phyloP scores from a whole-genome alignment of 192 early-diverging fungal species.

The Diversispora eburnea region DNA sequence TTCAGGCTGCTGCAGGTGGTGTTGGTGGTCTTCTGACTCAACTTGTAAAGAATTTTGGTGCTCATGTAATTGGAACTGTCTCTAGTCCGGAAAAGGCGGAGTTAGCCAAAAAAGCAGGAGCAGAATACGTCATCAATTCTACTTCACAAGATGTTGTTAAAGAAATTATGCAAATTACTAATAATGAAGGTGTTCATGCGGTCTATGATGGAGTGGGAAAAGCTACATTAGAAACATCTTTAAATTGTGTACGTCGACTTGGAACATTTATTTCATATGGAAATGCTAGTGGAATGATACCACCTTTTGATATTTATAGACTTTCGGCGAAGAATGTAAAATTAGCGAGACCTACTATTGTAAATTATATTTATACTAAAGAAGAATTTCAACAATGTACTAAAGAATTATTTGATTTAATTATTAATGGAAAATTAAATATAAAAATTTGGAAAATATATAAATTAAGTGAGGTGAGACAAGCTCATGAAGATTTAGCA shows the following conservation, averaged over 20 bases:
- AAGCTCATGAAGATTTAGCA: slow-evolving; percentile 79
- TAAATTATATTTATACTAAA: slow-evolving; percentile 61
- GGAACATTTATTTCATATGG: slow-evolving; percentile 85
- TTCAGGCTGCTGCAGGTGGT: slow-evolving; percentile 90
- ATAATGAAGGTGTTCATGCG: slow-evolving; percentile 69
- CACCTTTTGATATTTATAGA: slow-evolving; percentile 52
- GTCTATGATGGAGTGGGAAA: slow-evolving; percentile 94
- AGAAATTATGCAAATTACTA: slow-evolving; percentile 70
- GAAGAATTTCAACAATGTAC: slow-evolving; percentile 66
- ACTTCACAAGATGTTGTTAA: slow-evolving; percentile 52
- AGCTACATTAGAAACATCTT: slow-evolving; percentile 71
- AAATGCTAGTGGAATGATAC: slow-evolving; percentile 79
- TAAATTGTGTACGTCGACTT: slow-evolving; percentile 58
- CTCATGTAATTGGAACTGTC: slow-evolving; percentile 83
- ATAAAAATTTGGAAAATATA: slow-evolving; percentile 74
- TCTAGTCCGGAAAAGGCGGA: slow-evolving; percentile 69
- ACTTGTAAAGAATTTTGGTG: slow-evolving; percentile 70
- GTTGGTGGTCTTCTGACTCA: slow-evolving; percentile 80
- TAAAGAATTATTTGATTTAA: slow-evolving; percentile 57
- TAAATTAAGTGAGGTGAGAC: slow-evolving; percentile 63
- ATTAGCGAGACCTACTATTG: slow-evolving; percentile 71
- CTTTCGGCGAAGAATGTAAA: slow-evolving; percentile 69
- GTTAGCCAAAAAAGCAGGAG: slow-evolving; percentile 56
- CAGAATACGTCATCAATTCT: slow-evolving; percentile 74
- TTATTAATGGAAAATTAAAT: slow-evolving; percentile 58